A percentile compares a stretch with the other conserved stretches of the same genome.
phyloP scores from a whole-genome alignment of 345 rosid genomes.

The Eucalyptus sp. region DNA sequence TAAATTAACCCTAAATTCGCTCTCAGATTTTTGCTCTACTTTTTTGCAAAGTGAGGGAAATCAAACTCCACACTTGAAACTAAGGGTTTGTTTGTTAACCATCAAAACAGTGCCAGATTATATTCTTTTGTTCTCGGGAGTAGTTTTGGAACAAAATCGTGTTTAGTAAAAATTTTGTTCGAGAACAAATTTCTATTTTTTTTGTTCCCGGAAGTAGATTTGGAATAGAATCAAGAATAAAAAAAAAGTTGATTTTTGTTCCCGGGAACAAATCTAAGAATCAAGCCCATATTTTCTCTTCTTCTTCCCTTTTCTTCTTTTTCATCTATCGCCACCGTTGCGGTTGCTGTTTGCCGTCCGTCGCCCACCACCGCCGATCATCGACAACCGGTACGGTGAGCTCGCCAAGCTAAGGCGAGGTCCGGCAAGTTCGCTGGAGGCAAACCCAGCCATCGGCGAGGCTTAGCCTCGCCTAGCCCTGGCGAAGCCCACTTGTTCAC shows the following conservation, averaged over 20 bases:
- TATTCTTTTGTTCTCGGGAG: fast-evolving
- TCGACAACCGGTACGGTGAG: fast-evolving
- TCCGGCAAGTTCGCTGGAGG: fast-evolving
- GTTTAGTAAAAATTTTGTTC: no score
- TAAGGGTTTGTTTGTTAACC: fast-evolving
- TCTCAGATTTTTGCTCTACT: fast-evolving
- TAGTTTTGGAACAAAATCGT: no score
- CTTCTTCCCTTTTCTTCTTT: no score
- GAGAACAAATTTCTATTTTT: fast-evolving
- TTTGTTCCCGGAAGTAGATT: no score
- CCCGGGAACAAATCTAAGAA: fast-evolving
- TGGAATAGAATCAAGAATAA: no score
- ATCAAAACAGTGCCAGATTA: fast-evolving
- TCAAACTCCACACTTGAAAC: no score
- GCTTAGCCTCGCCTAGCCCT: fast-evolving
- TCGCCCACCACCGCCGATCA: fast-evolving
- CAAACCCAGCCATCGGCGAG: fast-evolving
- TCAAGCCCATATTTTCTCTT: no score
- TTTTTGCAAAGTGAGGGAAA: no score
- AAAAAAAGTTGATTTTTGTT: no score
- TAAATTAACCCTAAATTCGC: no score
- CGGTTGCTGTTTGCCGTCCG: fast-evolving
- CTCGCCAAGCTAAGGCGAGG: no score
- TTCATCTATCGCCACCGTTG: fast-evolving
- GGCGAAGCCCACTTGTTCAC: fast-evolving